Base-by-base conservation (phyloP, 2,329 filamentous ascomycete species). In the Apiospora pterosperma region DNA sequence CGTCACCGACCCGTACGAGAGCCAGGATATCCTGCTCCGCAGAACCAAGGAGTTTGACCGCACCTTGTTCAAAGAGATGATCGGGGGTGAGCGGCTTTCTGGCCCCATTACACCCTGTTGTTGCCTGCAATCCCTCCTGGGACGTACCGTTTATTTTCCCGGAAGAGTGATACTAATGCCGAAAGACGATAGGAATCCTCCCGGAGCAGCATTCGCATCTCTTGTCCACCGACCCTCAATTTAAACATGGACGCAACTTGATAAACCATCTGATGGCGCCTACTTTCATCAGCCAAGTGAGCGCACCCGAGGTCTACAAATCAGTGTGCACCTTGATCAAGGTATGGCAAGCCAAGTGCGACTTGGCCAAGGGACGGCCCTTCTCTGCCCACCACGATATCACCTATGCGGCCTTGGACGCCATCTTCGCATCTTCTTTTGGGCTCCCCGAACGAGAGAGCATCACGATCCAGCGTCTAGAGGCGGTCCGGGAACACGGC, bases 21-120 rank as follows among this genome's bases (percentile, higher is more conserved):
- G 34, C 14, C 65, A 68, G 5, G 67, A 69, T 36, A 42, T 69
- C 3, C 28, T 67, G 21, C 19, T 67, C 31, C 65, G 68, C 3
- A 62, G 67, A 6, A 61, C 62, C 19, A 66, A 66, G 55, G 64
- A 68, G 16, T 66, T 69, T 44, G 63, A 64, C 25, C 48, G 38
- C n/a, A 25, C 14, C 21, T 34, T 61, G 8, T 23, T 31, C 7
- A 31, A 34, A 1, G 58, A 60, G 21, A 25, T 28, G n/a, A 25
- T 59, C 38, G 34, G 31, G 63, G 62, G 28, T 19, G 7, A 41
- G 38, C 16, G 5, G 4, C 16, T 41, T 41, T 41, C 5, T 3
- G 16, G 19, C 16, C 8, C 38, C 12, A 3, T 16, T 39, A 39
- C 19, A 5, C 36, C 8, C n/a, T n/a, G n/a, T n/a, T n/a, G n/a